These are phyloP conservation scores for Pseudoneurospora amorphoporcata DNA, from an alignment of 495 filamentous ascomycete species.

Conservation along the genomic window DNA sequence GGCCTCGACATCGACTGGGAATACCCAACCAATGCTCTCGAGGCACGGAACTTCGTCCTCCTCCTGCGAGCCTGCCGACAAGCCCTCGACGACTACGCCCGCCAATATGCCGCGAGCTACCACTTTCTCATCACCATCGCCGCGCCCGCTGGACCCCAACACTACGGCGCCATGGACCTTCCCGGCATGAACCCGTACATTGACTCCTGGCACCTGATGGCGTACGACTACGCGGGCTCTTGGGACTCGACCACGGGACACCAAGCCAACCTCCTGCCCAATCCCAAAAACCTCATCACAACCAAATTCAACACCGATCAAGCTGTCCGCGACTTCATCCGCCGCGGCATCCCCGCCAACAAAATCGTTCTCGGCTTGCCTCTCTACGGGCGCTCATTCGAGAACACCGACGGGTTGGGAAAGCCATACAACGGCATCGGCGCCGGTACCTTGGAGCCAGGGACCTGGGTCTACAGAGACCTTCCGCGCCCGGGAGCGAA, in stretches of 20 bases:
- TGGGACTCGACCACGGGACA: constrained; percentile 64
- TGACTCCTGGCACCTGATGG: constrained; percentile 85
- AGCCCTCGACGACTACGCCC: constrained; percentile 55
- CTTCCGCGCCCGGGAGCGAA: constrained; percentile 39
- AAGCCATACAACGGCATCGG: constrained; percentile 57
- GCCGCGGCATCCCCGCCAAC: constrained; percentile 44
- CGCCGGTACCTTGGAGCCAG: constrained; percentile 55
- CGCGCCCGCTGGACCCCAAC: constrained; percentile 43
- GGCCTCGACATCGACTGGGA: constrained; percentile 56
- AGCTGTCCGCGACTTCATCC: constrained; percentile 58
- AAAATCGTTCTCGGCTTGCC: constrained; percentile 83
- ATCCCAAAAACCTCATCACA: constrained; percentile 31
- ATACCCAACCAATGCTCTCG: constrained; percentile 43
- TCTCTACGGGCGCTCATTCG: constrained; percentile 75
- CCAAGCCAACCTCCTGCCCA: constrained; percentile 61
- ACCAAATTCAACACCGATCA: constrained; percentile 63
- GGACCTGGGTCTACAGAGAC: constrained; percentile 71
- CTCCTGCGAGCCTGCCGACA: constrained; percentile 57
- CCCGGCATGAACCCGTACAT: constrained; percentile 60
- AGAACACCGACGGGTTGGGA: constrained; percentile 60
- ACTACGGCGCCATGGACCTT: constrained; percentile 61
- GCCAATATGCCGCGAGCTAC: constrained; percentile 33
- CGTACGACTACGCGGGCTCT: constrained; percentile 61
- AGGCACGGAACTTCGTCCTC: constrained; percentile 61
- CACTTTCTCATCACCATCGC: constrained; percentile 74